phyloP scores from a whole-genome alignment of 2,329 filamentous ascomycete genomes.

The Herpomyces periplanetae region DNA sequence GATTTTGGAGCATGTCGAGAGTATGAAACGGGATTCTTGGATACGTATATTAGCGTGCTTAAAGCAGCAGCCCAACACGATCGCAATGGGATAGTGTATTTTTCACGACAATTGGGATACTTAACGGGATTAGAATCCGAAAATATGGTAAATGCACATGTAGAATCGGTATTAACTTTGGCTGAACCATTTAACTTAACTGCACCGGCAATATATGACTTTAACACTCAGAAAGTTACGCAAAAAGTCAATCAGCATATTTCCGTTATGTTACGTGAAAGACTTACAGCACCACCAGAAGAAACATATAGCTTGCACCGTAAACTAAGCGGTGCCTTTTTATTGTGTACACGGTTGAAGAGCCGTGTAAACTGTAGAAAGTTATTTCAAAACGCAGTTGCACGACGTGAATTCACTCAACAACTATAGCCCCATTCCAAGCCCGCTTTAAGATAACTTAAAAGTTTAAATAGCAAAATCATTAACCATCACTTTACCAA shows the following conservation, averaged over 20 bases:
- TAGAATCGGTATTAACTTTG: constrained; percentile 51
- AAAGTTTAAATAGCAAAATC: too few relatives aligned
- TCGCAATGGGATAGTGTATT: constrained; percentile 16
- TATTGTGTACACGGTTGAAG: constrained; percentile 52
- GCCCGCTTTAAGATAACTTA: too few relatives aligned
- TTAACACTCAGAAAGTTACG: constrained; percentile 73
- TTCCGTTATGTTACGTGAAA: constrained; percentile 62
- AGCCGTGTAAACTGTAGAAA: constrained; percentile 43
- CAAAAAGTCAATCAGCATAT: constrained; percentile 60
- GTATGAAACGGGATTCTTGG: constrained; percentile 39
- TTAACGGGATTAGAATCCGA: constrained; percentile 58
- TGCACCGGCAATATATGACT: constrained; percentile 65
- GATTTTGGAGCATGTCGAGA: constrained; percentile 81
- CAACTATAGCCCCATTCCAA: too few relatives aligned
- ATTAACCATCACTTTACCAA: too few relatives aligned
- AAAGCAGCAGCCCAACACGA: constrained; percentile 37
- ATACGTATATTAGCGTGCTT: constrained; percentile 37
- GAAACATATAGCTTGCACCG: constrained; percentile 87
- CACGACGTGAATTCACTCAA: too few relatives aligned
- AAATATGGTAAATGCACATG: constrained; percentile 58
- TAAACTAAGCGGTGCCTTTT: constrained; percentile 73
- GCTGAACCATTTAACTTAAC: constrained; percentile 38
- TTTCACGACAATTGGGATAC: constrained; percentile 48
- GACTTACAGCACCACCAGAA: constrained; percentile 62
- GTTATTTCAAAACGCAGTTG: constrained; percentile 23